phyloP scores from a whole-genome alignment of 2,329 filamentous ascomycete genomes.

The Cladophialophora carrionii region DNA sequence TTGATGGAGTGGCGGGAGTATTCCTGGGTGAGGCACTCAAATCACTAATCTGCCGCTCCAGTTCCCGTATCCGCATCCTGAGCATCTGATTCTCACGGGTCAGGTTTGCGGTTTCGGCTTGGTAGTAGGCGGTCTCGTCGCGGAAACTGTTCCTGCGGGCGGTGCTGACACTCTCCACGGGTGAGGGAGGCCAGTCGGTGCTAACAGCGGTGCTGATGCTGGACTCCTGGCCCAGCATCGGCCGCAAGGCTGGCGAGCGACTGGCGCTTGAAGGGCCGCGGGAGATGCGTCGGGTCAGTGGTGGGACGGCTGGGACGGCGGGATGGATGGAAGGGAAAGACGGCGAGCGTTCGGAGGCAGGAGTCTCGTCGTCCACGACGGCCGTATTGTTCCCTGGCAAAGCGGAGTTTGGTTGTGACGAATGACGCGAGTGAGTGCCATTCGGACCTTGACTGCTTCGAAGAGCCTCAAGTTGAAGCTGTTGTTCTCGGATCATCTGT shows the following conservation, averaged over 20 bases:
- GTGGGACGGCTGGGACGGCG: conserved; percentile 42
- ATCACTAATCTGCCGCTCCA: conserved; percentile 41
- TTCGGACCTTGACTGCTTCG: conserved; percentile 42
- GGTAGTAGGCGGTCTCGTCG: conserved; percentile 53
- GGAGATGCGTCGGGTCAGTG: conserved; percentile 42
- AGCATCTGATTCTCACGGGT: conserved; percentile 55
- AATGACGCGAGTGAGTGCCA: conserved; percentile 11
- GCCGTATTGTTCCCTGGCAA: conserved; percentile 44
- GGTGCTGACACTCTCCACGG: conserved; percentile 32
- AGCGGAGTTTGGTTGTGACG: conserved; percentile 35
- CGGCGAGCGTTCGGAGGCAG: conserved; percentile 49
- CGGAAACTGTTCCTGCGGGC: conserved; percentile 45
- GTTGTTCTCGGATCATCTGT: conserved; percentile 54
- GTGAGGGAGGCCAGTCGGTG: conserved; percentile 38
- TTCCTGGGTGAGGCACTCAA: conserved; percentile 29
- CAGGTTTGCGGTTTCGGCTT: conserved; percentile 53
- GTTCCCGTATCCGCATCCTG: conserved; percentile 51
- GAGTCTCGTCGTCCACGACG: conserved; percentile 50
- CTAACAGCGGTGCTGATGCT: conserved; percentile 17
- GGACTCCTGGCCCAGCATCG: conserved; percentile 36
- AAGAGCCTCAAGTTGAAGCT: conserved; percentile 50
- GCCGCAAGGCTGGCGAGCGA: conserved; percentile 45
- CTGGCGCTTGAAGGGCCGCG: conserved; percentile 45
- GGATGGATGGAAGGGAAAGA: conserved; percentile 45
- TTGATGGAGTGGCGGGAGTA: conserved; percentile 34